Percentiles rank a stretch among this genome's conserved stretches.
Evolutionary conservation across 192 early-diverging fungal species (phyloP).

Genomic region (Linnemannia zychae): DNA sequence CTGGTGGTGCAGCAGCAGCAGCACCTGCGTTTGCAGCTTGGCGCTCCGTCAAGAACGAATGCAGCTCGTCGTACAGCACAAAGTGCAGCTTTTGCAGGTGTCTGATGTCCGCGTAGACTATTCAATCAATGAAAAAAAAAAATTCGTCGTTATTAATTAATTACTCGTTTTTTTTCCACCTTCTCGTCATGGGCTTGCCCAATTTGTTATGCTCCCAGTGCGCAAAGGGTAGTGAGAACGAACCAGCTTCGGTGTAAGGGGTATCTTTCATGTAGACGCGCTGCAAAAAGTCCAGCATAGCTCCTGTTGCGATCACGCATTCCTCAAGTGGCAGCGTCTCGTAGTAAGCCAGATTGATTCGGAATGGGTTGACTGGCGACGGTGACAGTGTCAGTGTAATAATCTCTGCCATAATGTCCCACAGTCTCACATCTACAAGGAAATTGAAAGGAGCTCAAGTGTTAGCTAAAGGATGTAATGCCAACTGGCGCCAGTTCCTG

Average conservation of each 20-base stretch:
- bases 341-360: conserved; percentile 72
- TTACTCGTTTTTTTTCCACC: not conserved
- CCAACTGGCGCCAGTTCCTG: too few relatives aligned
- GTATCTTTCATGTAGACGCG: conserved; percentile 68
- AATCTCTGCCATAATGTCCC: conserved; percentile 80
- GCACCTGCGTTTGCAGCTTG: conserved; percentile 16
- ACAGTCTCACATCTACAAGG: conserved; percentile 65
- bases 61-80: conserved; percentile 57
- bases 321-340: conserved; percentile 74
- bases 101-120: conserved; percentile 60
- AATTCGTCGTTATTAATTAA: not conserved
- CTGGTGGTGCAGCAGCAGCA: not conserved
- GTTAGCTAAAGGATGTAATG: not conserved
- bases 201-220: too few relatives aligned
- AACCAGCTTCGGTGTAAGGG: conserved; percentile 58
- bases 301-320: conserved; percentile 72
- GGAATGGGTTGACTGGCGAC: conserved; percentile 76
- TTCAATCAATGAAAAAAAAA: not conserved
- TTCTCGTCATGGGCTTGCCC: not conserved
- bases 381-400: conserved; percentile 67
- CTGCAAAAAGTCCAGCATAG: conserved; percentile 75
- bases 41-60: conserved; percentile 55
- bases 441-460: not conserved
- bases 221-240: too few relatives aligned
- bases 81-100: conserved; percentile 57